These are phyloP conservation scores for Boletellus emodensis DNA, from an alignment of 768 basidiomycete species.

Conservation along the genomic window DNA sequence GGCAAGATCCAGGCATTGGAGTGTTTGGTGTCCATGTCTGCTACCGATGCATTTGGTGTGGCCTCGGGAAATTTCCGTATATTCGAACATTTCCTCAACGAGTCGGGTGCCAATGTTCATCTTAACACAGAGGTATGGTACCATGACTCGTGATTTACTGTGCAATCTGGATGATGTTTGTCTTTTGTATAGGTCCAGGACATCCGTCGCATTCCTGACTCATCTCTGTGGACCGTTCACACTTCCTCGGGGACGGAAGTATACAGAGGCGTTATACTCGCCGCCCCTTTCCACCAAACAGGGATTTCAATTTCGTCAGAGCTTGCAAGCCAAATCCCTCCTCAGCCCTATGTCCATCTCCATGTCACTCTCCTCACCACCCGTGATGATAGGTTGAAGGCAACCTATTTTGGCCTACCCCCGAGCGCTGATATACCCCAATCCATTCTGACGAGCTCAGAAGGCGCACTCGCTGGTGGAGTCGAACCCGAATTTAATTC, in stretches of 20 bases:
- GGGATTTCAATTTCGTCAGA: slow-evolving; percentile 49
- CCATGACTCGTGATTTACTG: neutral
- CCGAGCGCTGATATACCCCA: slow-evolving; percentile 45
- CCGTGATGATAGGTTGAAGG: slow-evolving; percentile 52
- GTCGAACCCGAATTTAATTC: slow-evolving; percentile 81
- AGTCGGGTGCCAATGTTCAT: slow-evolving; percentile 63
- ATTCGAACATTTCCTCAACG: slow-evolving; percentile 76
- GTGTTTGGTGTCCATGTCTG: slow-evolving; percentile 67
- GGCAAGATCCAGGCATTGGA: slow-evolving; percentile 74
- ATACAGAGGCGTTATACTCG: slow-evolving; percentile 79
- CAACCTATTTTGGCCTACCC: slow-evolving; percentile 65
- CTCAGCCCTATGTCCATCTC: slow-evolving; percentile 75
- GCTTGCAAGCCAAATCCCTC: slow-evolving; percentile 51
- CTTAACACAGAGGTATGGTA: slow-evolving; percentile 62
- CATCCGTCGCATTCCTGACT: slow-evolving; percentile 44
- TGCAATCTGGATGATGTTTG: neutral
- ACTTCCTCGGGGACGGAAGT: slow-evolving; percentile 43
- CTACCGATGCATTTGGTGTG: slow-evolving; percentile 61
- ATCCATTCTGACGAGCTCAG: slow-evolving; percentile 69
- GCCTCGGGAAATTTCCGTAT: slow-evolving; percentile 80
- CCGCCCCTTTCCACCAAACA: slow-evolving; percentile 78
- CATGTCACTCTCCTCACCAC: slow-evolving; percentile 92
- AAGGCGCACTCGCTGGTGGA: slow-evolving; percentile 51
- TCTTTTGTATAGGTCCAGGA: slow-evolving; percentile 43
- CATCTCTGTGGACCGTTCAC: slow-evolving; percentile 51